A percentile compares a stretch with the other conserved stretches of the same genome.
These are phyloP conservation scores for Cyclocybe cylindracea DNA, from an alignment of 768 basidiomycete species.

Conservation along the genomic window DNA sequence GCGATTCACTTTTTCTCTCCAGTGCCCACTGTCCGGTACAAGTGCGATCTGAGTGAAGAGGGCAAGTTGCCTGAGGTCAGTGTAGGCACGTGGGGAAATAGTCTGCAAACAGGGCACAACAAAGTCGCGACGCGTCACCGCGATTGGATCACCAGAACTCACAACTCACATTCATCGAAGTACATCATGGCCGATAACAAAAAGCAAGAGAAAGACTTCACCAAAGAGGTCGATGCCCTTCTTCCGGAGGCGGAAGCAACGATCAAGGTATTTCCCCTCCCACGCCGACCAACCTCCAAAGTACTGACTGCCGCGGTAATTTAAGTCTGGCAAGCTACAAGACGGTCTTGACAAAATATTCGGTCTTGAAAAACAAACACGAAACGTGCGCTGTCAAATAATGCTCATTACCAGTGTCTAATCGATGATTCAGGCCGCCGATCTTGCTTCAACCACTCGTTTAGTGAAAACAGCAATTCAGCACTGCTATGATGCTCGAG, in stretches of 20 bases:
- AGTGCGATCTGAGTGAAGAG: background rate
- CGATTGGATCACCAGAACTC: conserved; percentile 28
- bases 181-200: conserved; percentile 76
- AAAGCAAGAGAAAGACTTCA: conserved; percentile 87
- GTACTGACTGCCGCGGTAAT: conserved; percentile 7
- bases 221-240: conserved; percentile 76
- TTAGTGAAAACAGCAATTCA: conserved; percentile 75
- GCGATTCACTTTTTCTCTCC: conserved; percentile 27
- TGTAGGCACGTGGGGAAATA: conserved; percentile 28
- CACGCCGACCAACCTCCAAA: background rate
- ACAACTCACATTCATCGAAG: conserved; percentile 36
- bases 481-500: conserved; percentile 69
- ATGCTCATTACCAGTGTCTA: background rate
- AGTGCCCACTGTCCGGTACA: conserved; percentile 4
- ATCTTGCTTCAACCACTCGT: conserved; percentile 87
- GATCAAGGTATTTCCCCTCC: conserved; percentile 57
- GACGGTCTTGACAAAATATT: conserved; percentile 90
- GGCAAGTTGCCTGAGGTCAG: conserved; percentile 20
- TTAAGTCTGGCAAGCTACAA: conserved; percentile 77
- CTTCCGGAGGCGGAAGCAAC: conserved; percentile 67
- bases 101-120: conserved; percentile 42
- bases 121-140: conserved; percentile 68
- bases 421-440: conserved; percentile 70
- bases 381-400: conserved; percentile 61
- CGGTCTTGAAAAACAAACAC: conserved; percentile 89